Conservation (phyloP, 2,329 filamentous ascomycete genomes). For the Biscogniauxia marginata region DNA sequence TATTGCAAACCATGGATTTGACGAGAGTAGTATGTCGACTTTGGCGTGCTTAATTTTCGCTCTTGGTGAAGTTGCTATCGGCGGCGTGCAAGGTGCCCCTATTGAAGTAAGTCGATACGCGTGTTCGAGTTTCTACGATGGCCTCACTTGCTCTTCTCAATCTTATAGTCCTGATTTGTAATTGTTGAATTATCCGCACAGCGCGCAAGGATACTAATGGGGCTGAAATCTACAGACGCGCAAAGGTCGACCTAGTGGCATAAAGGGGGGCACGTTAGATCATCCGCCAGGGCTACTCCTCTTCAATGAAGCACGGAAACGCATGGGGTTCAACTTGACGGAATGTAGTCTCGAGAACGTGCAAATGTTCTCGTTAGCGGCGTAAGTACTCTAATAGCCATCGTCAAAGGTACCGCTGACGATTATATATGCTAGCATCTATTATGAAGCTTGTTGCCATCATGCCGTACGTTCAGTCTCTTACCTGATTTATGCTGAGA, state of each 20-base stretch:
- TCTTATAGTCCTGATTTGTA: conserved; percentile 1
- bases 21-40: conserved; percentile 48
- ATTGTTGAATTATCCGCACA: neutral
- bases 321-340: conserved; percentile 56
- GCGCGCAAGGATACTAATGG: neutral
- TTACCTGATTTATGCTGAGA: neutral
- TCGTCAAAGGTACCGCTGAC: conserved; percentile 2
- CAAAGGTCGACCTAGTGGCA: conserved; percentile 48
- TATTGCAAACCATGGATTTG: conserved; percentile 48
- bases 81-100: conserved; percentile 46
- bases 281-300: conserved; percentile 56
- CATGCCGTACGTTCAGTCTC: conserved; percentile 40
- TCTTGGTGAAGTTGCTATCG: conserved; percentile 57
- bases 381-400: conserved; percentile 37
- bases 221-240: conserved; percentile 22
- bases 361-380: conserved; percentile 56
- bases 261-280: conserved; percentile 49
- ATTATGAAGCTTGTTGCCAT: conserved; percentile 52
- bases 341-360: conserved; percentile 58
- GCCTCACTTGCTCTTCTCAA: neutral
- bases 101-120: conserved; percentile 32
- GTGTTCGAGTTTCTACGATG: neutral
- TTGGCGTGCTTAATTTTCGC: conserved; percentile 58
- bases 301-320: conserved; percentile 61
- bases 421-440: conserved; percentile 39